Evolutionary conservation across 441 rosid genomes (phyloP).

Genomic region (Erodium moschatum): DNA sequence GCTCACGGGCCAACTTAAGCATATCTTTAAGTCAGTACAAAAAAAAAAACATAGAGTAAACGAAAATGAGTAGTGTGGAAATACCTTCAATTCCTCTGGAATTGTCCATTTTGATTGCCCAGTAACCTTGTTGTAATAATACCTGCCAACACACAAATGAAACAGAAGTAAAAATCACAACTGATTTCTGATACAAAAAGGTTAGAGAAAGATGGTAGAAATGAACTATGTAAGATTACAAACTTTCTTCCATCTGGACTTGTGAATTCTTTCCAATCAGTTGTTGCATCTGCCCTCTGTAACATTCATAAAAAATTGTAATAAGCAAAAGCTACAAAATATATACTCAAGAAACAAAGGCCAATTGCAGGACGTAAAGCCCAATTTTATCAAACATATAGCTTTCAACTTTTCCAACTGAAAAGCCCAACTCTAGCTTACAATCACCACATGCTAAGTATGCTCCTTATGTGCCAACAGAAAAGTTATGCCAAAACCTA

Average conservation of each 20-base stretch:
- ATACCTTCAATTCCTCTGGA: constrained; percentile 67
- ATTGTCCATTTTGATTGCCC: constrained; percentile 62
- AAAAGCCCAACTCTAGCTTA: neutral
- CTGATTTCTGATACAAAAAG: constrained; percentile 14
- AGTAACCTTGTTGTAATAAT: constrained; percentile 58
- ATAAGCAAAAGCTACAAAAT: constrained; percentile 16
- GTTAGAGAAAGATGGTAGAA: constrained; percentile 8
- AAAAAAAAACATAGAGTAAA: constrained; percentile 11
- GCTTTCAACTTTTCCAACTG: neutral
- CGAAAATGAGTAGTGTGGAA: neutral
- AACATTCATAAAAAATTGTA: constrained; percentile 23
- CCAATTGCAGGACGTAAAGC: constrained; percentile 8
- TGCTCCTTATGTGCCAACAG: neutral
- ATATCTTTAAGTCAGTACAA: constrained; percentile 14
- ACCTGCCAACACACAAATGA: constrained; percentile 38
- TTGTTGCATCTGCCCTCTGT: constrained; percentile 70
- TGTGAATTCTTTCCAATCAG: constrained; percentile 65
- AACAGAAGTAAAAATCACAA: constrained; percentile 23
- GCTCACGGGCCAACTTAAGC: constrained; percentile 59
- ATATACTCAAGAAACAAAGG: constrained; percentile 9
- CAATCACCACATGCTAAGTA: neutral
- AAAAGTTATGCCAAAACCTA: neutral
- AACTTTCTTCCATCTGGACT: constrained; percentile 67
- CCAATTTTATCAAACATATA: neutral
- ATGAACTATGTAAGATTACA: constrained; percentile 25